Percentiles rank a stretch among this genome's conserved stretches.
phyloP scores from a whole-genome alignment of 192 early-diverging fungal species.

The Coemansia sp. region DNA sequence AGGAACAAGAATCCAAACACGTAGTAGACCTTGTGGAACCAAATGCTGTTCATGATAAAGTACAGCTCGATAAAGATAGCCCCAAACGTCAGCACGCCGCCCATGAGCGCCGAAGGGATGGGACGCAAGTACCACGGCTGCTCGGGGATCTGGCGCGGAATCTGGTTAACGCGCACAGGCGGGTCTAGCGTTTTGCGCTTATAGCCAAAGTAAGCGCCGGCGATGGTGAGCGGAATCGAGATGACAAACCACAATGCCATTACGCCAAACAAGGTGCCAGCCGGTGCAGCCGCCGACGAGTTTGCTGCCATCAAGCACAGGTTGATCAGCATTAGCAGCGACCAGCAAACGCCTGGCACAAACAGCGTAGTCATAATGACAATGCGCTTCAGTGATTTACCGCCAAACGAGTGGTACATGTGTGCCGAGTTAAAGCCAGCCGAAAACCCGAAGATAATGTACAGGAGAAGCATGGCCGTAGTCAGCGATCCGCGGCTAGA shows the following conservation, averaged over 20 bases:
- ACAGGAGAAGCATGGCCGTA: conserved; percentile 92
- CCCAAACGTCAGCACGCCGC: conserved; percentile 89
- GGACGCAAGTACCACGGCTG: conserved; percentile 80
- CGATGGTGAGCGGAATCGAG: conserved; percentile 80
- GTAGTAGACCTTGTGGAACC: conserved; percentile 93
- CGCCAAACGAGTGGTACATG: conserved; percentile 92
- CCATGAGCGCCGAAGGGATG: conserved; percentile 71
- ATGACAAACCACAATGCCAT: conserved; percentile 82
- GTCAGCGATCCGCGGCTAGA: conserved; percentile 90
- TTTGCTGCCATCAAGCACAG: conserved; percentile 78
- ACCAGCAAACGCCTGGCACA: conserved; percentile 70
- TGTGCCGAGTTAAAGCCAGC: conserved; percentile 92
- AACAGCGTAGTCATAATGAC: conserved; percentile 80
- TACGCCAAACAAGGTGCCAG: conserved; percentile 81
- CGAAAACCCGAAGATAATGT: conserved; percentile 83
- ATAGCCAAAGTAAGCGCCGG: conserved; percentile 76
- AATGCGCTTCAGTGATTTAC: conserved; percentile 85
- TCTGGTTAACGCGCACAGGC: conserved; percentile 89
- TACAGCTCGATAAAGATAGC: conserved; percentile 97
- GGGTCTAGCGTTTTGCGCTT: conserved; percentile 68
- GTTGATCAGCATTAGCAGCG: conserved; percentile 73
- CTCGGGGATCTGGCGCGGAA: conserved; percentile 92
- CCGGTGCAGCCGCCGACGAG: conserved; percentile 90
- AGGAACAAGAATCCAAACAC: conserved; percentile 92
- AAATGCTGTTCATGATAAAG: conserved; percentile 94